A percentile compares a stretch with the other conserved stretches of the same genome.
Conservation (phyloP, 768 basidiomycete genomes). For the Leucocoprinus sp. region DNA sequence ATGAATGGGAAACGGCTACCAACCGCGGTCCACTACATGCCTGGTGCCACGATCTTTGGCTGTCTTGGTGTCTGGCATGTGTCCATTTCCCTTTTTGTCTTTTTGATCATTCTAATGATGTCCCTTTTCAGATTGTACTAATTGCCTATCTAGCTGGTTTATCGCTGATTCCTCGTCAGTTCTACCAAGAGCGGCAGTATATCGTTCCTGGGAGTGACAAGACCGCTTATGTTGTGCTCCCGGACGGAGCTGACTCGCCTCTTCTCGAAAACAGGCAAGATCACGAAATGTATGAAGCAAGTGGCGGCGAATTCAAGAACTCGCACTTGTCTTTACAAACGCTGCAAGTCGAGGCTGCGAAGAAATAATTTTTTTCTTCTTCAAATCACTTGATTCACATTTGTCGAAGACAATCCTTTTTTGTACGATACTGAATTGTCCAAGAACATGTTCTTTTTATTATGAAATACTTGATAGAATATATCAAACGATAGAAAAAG, state of each 20-base stretch:
- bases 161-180: slow-evolving; percentile 32
- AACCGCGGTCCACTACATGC: slow-evolving; percentile 26
- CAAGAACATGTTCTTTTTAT: background rate
- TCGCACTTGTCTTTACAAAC: slow-evolving; percentile 1
- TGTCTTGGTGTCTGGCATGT: slow-evolving; percentile 39
- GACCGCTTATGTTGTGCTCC: slow-evolving; percentile 22
- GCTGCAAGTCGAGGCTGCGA: background rate
- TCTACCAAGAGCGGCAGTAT: slow-evolving; percentile 28
- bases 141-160: slow-evolving; percentile 39
- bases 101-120: background rate
- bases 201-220: slow-evolving; percentile 9
- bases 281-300: slow-evolving; percentile 3
- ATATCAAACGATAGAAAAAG: slow-evolving; percentile 4
- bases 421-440: slow-evolving; percentile 1
- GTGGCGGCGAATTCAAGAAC: slow-evolving; percentile 1
- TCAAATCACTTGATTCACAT: background rate
- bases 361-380: background rate
- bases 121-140: slow-evolving; percentile 29
- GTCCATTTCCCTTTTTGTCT: background rate
- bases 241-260: slow-evolving; percentile 13
- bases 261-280: slow-evolving; percentile 16
- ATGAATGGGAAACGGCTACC: slow-evolving; percentile 33
- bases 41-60: slow-evolving; percentile 35
- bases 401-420: background rate
- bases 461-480: slow-evolving; percentile 7